A percentile compares a stretch with the other conserved stretches of the same genome.
Evolutionary conservation across 257 asterid species (phyloP).

Genomic region (Cynanchum wilfordii): DNA sequence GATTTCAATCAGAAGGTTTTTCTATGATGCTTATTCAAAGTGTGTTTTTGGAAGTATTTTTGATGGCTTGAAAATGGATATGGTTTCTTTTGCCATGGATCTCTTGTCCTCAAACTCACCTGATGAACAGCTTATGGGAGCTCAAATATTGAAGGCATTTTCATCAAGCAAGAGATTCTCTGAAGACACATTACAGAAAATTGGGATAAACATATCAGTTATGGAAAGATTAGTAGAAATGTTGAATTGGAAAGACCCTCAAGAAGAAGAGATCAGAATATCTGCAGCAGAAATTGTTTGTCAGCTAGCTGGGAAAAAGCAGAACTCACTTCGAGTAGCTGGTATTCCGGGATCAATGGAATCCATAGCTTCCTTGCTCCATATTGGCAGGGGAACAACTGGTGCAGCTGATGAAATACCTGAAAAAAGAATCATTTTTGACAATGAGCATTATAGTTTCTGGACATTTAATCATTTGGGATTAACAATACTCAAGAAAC

Average conservation of each 20-base stretch:
- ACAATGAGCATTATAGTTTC: conserved; percentile 39
- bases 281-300: conserved; percentile 76
- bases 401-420: conserved; percentile 68
- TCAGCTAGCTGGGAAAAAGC: conserved; percentile 54
- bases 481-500: conserved; percentile 74
- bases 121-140: conserved; percentile 88
- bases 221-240: conserved; percentile 82
- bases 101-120: conserved; percentile 64
- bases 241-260: conserved; percentile 85
- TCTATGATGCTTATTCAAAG: conserved; percentile 78
- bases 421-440: conserved; percentile 47
- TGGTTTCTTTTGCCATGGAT: conserved; percentile 84
- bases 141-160: conserved; percentile 52
- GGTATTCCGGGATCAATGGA: conserved; percentile 83
- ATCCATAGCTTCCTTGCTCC: conserved; percentile 72
- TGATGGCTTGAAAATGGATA: conserved; percentile 90
- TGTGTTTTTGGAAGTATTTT: conserved; percentile 82
- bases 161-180: conserved; percentile 41
- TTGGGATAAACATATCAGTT: conserved; percentile 59
- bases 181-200: conserved; percentile 79
- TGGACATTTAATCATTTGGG: conserved; percentile 87
- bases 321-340: conserved; percentile 64
- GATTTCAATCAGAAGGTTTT: conserved; percentile 64
- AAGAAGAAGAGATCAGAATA: conserved; percentile 71
- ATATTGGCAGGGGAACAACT: conserved; percentile 37